These are phyloP conservation scores for Cryptosporidium sp. DNA, from an alignment of 169 alveolate genomes.

Conservation along the genomic window DNA sequence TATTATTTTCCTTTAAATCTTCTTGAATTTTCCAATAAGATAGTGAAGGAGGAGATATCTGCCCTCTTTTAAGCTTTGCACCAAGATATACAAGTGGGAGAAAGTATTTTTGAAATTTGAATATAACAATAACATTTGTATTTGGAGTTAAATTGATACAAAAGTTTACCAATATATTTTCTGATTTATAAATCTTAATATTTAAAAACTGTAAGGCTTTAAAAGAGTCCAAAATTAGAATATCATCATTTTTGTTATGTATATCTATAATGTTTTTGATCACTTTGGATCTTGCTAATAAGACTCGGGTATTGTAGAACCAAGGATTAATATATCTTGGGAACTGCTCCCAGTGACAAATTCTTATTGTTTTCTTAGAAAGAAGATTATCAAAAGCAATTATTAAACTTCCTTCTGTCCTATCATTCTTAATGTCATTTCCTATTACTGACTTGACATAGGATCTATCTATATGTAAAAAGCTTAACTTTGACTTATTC, in stretches of 20 bases:
- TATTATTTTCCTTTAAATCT: neutral
- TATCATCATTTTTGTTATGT: neutral
- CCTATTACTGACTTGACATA: constrained; percentile 11
- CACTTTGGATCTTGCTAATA: neutral
- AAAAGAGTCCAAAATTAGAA: constrained; percentile 7
- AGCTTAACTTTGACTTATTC: neutral
- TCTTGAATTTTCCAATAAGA: constrained; percentile 20
- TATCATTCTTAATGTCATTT: constrained; percentile 2
- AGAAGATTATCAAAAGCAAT: constrained; percentile 7
- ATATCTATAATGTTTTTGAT: neutral
- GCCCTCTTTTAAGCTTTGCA: constrained; percentile 53
- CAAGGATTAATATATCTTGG: constrained; percentile 45
- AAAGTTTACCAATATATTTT: constrained; percentile 22
- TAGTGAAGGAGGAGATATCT: constrained; percentile 50
- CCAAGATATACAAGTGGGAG: constrained; percentile 40
- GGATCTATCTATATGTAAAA: constrained; percentile 20
- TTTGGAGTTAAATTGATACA: constrained; percentile 22
- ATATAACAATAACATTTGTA: constrained; percentile 25
- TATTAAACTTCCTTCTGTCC: constrained; percentile 38
- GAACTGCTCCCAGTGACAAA: constrained; percentile 71
- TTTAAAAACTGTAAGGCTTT: constrained; percentile 9
- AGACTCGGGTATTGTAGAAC: constrained; percentile 42
- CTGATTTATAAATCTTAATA: neutral
- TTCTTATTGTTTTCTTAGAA: neutral
- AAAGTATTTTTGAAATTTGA: constrained; percentile 17